Evolutionary conservation across 768 basidiomycete genomes (phyloP), one percentile per base, ranked within the genome.

Genomic region (Asterophora lycoperdoides): DNA sequence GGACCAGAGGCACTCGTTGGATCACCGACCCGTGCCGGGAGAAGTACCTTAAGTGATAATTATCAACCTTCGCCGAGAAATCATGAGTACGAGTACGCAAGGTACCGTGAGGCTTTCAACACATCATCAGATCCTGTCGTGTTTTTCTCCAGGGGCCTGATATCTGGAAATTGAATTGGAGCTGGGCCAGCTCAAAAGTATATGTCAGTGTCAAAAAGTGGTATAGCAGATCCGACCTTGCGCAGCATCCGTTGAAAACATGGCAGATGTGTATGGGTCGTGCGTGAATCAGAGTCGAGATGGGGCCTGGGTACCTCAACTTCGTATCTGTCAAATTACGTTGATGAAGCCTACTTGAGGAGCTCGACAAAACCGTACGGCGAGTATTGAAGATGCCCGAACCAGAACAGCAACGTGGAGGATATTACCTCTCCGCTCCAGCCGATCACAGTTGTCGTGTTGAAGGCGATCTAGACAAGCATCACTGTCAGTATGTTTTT

Each of bases 41-140:
- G 34, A 37, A 45, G 34, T 19, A 35, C 13, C 20, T n/a, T n/a
- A 17, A n/a, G 34, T 19, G 19, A 36, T 17, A 28, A n/a, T 11
- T 35, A 20, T 33, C 26, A 15, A 17, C 35, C 36, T n/a, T 45
- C 9, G 18, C 2, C n/a, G 20, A 26, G 9, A 17, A n/a, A 34
- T 15, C 23, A 23, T 28, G 18, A 4, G 30, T 13, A 13, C 26
- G 30, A 32, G 13, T 10, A 32, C 30, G 30, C n/a, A 32, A 49
- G 41, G 48, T 41, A 44, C 42, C 2, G 30, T 19, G 32, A 43
- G 7, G 48, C 32, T 23, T 37, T 13, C 41, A 41, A 42, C 41
- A 51, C 52, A 53, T 49, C 48, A 49, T 53, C 43, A 53, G 48
- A 53, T 49, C 43, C 48, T 49, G 47, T 49, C 52, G 41, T 30